Evolutionary conservation across 1,284 basidiomycete genomes (phyloP), one percentile per base, ranked within the genome.

Genomic region (Grifola frondosa): DNA sequence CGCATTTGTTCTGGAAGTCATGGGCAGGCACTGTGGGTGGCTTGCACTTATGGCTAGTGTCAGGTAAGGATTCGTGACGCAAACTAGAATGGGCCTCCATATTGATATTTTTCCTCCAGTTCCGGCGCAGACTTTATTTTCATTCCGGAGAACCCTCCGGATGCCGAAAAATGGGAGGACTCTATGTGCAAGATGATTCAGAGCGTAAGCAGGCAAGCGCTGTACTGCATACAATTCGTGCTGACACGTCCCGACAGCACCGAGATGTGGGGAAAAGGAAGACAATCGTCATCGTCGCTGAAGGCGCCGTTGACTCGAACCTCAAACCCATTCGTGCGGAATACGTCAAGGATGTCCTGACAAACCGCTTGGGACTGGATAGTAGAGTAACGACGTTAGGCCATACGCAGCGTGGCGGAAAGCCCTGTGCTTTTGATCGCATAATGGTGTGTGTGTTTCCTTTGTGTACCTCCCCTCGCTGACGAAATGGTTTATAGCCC

Each of bases 21-120:
- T 99, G 97, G 97, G 97, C 20, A 75, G 96, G 37, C 91, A 98
- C 63, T 99, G 97, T 63, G 97, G 97, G 25, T 99, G 95, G 97
- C 77, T 99, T 20, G 94, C 96, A 1, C 73, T 98, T 29, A 79
- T 95, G 65, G 95, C 95, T 6, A 94, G 91, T 52, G 86, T 98
- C 34, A 91, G 89, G 78, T 88, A 58, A 48, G 77, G 60, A 9
- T 23, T 22, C 19, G n/a, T 6, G 22, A 1, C 1, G 28, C 11
- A 16, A 17, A 10, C n/a, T 1, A 5, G 6, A n/a, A n/a, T n/a
- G n/a, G n/a, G 4, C 17, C 6, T 19, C 33, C 9, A 37, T 21
- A 8, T 36, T 30, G n/a, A 33, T n/a, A n/a, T 34, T 17, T 4
- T 5, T 4, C 8, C 15, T 10, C 2, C 40, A 91, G 89, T 46